Evolutionary conservation across 495 filamentous ascomycete genomes (phyloP).

Genomic region (Trichoderma gamsii): DNA sequence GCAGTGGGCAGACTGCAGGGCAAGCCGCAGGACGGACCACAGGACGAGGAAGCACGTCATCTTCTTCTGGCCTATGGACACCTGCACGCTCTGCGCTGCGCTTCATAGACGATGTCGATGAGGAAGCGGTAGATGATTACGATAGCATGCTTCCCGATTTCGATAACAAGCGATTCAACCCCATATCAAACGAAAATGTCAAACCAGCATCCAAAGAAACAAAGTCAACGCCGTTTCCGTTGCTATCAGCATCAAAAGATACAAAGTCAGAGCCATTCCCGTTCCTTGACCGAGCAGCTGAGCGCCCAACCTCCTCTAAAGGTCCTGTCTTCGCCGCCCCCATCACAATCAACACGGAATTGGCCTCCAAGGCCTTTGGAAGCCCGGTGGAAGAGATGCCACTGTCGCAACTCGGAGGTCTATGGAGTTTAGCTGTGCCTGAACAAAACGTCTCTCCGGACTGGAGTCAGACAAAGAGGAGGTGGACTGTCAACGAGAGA

Average conservation of each 20-base stretch:
- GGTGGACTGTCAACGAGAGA: slow-evolving; percentile 42
- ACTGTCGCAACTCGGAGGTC: slow-evolving; percentile 25
- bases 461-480: slow-evolving; percentile 33
- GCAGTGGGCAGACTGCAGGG: neutral
- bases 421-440: slow-evolving; percentile 34
- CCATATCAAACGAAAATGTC: neutral
- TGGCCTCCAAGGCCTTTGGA: neutral
- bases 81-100: slow-evolving; percentile 26
- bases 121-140: slow-evolving; percentile 33
- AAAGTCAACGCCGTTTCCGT: neutral
- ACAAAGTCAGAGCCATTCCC: neutral
- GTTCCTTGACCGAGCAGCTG: neutral
- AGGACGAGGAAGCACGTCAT: neutral
- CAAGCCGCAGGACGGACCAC: neutral
- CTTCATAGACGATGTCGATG: slow-evolving; percentile 28
- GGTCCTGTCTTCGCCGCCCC: slow-evolving; percentile 1
- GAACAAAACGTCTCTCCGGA: slow-evolving; percentile 35
- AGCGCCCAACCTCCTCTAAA: neutral
- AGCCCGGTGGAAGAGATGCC: slow-evolving; percentile 7
- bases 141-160: slow-evolving; percentile 44
- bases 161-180: slow-evolving; percentile 22
- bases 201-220: neutral
- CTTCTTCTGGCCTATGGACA: slow-evolving; percentile 29
- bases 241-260: too few species aligned
- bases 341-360: slow-evolving; percentile 14